Evolutionary conservation across 352 stramenopile genomes (phyloP), one percentile per base, ranked within the genome.

Genomic region (Pythium dissimile): DNA sequence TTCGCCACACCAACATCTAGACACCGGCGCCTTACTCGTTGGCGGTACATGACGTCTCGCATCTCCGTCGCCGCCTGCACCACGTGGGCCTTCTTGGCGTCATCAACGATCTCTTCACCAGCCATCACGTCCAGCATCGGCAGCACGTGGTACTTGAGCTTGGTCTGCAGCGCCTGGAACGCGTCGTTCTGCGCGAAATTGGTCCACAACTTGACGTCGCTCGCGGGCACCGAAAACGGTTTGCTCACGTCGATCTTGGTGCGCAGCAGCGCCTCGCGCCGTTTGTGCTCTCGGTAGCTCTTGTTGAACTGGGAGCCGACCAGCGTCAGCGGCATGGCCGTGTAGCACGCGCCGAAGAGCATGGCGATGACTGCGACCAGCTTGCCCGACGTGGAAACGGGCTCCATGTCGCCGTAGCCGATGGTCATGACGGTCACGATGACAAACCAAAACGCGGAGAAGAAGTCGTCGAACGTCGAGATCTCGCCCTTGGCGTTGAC

Each of bases 391-490:
- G 70, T 84, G 23, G 73, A 84, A 15, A 84, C 75, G 13, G 81
- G 75, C 51, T 88, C 77, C 72, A 92, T 89, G 51, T 92, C 82
- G 24, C 82, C 82, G 34, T 92, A 92, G 0, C 82, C 82, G 26
- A 89, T 71, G 10, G 82, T 88, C 18, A 78, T 71, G 50, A 89
- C 42, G 9, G 84, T 93, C 12, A 91, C 81, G 46, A 90, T 88
- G n/a, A 89, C 77, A 53, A 93, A 90, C 83, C 83, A 93, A 59
- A 93, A 86, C 13, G 75, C 80, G 10, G 78, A 88, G 34, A 93
- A 91, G 50, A 93, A 87, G 41, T 93, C 81, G 28, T 88, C 74
- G 39, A 93, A 90, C 26, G 69, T 73, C 43, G 76, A 86, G 18
- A 91, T 69, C 28, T 87, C 67, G 11, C 80, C 80, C 56, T 87